Base-by-base conservation (phyloP, 768 basidiomycete genomes). In the Ramaria rubella region DNA sequence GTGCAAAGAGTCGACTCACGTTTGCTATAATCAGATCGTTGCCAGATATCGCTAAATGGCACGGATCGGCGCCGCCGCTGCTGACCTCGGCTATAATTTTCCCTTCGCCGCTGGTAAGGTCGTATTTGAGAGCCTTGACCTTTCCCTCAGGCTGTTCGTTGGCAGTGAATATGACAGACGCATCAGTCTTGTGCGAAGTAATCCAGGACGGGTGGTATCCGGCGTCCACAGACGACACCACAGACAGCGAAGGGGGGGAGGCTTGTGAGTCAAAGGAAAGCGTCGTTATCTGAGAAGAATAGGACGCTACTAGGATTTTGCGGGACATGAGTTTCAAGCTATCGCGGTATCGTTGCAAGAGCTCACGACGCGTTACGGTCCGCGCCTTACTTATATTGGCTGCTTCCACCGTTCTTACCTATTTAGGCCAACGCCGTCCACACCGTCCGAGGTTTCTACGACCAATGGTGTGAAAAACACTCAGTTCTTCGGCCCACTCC, bases 181-280 rank as follows among this genome's bases (percentile, higher is more conserved):
- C 73, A 59, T 85, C 78, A 0, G 65, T 68, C 0, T 83, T 82
- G 63, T 86, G 79, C 6, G 73, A 70, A 11, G 83, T 78, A 59
- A 94, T 75, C 90, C 90, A 93, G 5, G 88, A 89, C 0, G 90
- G 86, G 62, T 81, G 80, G 61, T 76, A 69, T 26, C 86, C 85
- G 33, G 82, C 79, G 8, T 67, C 64, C 50, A 81, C 63, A 15
- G 74, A 60, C 4, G 80, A 77, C 12, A 71, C 62, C 30, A 79
- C 65, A 11, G 70, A 71, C 55, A 90, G 69, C 23, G 74, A 75
- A 6, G 71, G 55, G 12, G 55, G 55, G 12, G 55, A 64, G 0
- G 69, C 65, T 1, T 69, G 64, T 8, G 81, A 73, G 63, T 88
- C 80, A 63, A 93, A 91, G 19, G 69, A 65, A 52, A 90, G 73